Conservation (phyloP, 257 asterid species). For the Scutellaria barbata region DNA sequence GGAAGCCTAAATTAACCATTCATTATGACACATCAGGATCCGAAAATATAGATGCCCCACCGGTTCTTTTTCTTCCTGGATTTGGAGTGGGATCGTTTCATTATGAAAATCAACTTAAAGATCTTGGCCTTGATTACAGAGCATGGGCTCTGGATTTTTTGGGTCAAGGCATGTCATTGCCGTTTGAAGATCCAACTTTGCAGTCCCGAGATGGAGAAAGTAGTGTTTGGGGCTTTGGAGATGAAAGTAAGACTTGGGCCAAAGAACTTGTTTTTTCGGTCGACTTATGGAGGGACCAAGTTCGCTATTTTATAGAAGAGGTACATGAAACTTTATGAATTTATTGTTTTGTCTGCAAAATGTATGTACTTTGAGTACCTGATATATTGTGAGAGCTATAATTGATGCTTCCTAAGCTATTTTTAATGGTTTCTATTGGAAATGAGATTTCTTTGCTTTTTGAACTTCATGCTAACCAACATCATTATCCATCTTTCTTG, state of each 20-base stretch:
- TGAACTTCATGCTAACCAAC: background rate
- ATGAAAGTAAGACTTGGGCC: slow-evolving; percentile 87
- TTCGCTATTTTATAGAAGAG: slow-evolving; percentile 77
- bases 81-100: slow-evolving; percentile 98
- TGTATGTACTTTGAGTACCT: background rate
- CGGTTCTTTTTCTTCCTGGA: slow-evolving; percentile 89
- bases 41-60: slow-evolving; percentile 64
- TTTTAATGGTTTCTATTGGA: background rate
- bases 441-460: too few species aligned
- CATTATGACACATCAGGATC: slow-evolving; percentile 84
- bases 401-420: background rate
- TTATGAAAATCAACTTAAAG: slow-evolving; percentile 83
- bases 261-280: slow-evolving; percentile 76
- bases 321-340: slow-evolving; percentile 42
- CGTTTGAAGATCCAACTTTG: slow-evolving; percentile 79
- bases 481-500: background rate
- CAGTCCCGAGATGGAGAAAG: slow-evolving; percentile 43
- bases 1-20: slow-evolving; percentile 81
- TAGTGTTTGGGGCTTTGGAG: slow-evolving; percentile 85
- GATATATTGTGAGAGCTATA: background rate
- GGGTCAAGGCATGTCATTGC: slow-evolving; percentile 93
- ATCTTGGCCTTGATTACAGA: slow-evolving; percentile 87
- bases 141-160: slow-evolving; percentile 84
- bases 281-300: slow-evolving; percentile 94
- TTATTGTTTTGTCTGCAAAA: background rate